Percentiles rank a stretch among this genome's conserved stretches.
Evolutionary conservation across 257 asterid genomes (phyloP).

Genomic region (Osmanthus fragrans): DNA sequence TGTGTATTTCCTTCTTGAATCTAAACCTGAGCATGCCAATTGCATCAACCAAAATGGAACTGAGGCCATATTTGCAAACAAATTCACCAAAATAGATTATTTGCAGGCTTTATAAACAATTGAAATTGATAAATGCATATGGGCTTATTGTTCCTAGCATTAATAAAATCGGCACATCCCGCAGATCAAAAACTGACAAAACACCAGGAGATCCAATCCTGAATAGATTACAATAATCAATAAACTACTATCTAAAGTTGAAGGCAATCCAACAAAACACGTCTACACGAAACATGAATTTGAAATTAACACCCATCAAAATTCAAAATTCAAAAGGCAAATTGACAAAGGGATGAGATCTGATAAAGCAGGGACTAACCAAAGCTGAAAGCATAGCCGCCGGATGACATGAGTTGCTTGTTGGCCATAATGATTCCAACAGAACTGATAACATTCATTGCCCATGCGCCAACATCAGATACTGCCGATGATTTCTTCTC

Average conservation of each 20-base stretch:
- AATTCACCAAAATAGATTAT: not conserved
- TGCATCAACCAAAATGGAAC: not conserved
- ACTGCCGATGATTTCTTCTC: conserved; percentile 69
- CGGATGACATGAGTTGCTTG: conserved; percentile 86
- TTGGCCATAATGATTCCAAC: conserved; percentile 97
- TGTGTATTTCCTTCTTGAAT: conserved; percentile 9
- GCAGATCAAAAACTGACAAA: conserved; percentile 9
- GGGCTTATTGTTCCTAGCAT: not conserved
- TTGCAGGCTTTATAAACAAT: not conserved
- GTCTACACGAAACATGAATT: conserved; percentile 12
- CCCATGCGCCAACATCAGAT: conserved; percentile 97
- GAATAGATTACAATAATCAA: not conserved
- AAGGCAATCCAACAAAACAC: conserved; percentile 2
- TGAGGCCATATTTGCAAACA: conserved; percentile 1
- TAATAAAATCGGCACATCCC: not conserved
- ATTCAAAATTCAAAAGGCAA: not conserved
- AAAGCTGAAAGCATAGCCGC: conserved; percentile 76
- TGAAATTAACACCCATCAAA: not conserved
- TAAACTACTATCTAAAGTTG: not conserved
- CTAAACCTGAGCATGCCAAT: too few relatives aligned
- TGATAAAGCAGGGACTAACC: conserved; percentile 48
- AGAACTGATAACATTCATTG: conserved; percentile 89
- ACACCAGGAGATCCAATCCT: conserved; percentile 14
- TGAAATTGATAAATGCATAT: conserved; percentile 10
- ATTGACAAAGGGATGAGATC: conserved; percentile 14